Evolutionary conservation across 148 eudicot genomes (phyloP), one percentile per base, ranked within the genome.

Genomic region (Agrostemma githago): DNA sequence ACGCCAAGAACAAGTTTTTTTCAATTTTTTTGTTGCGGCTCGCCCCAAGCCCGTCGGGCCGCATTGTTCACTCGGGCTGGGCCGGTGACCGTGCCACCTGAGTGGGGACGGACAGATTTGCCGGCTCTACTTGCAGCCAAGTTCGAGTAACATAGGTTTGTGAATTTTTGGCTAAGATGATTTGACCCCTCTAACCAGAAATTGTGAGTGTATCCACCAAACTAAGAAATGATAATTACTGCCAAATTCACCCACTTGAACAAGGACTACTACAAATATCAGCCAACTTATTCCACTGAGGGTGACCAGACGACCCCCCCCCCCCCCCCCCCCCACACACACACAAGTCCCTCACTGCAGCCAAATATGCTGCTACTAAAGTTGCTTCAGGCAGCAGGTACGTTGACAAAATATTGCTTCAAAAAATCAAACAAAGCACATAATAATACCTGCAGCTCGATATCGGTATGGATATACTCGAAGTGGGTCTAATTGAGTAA

Each of bases 401-500:
- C 53, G 44, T 16, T 54, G 21, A 59, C 60, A 17, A 12, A 10
- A 38, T 11, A 46, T 15, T 3, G 60, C 48, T 57, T 21, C 17
- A 26, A 59, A 19, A 6, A 44, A 16, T 14, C 34, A 44, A 10
- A 60, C 1, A 68, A 74, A 66, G 38, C 53, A 68, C 34, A 62
- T 67, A 51, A 51, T 15, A 51, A 76, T 77, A 95, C 99, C 99
- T 83, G 99, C 99, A 48, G 99, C 99, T 76, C 99, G 87, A 72
- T 92, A 95, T 74, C 99, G 84, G 79, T 95, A 95, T 56, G 99
- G 99, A 66, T 92, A 95, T 46, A 91, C 92, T 66, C 99, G 91
- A 71, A 95, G 87, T 19, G 99, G 99, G 77, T 95, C 99, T 56
- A 95, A 80, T 54, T 74, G 83, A 44, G 99, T 87, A 68, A 91